Evolutionary conservation across 2,329 filamentous ascomycete species (phyloP), one percentile per base, ranked within the genome.

Genomic region (Juglanconis oblonga): DNA sequence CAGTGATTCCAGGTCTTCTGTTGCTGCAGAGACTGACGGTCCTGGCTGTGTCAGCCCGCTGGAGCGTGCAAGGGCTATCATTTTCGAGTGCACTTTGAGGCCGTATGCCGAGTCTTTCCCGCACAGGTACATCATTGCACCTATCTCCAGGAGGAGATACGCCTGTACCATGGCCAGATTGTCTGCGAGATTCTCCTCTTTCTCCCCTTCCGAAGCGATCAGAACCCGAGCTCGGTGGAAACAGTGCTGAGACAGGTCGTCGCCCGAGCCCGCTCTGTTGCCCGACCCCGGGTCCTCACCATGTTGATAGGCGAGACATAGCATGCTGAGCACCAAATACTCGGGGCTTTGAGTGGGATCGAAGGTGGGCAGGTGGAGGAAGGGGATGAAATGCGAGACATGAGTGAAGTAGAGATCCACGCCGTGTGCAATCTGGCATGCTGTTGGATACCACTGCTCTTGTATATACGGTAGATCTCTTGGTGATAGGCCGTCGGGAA

Each of bases 91-190:
- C 66, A 76, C 73, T 33, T 73, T 72, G 11, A 76, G 68, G 3
- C 71, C 74, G 31, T 69, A 70, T 2, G 67, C 64, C 0, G 74
- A 76, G 52, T 72, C 64, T 1, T 68, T 60, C 0, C 74, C 73
- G 60, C 74, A 76, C 31, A 77, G 68, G 57, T 77, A 77, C 69
- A 78, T 73, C 69, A 77, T 77, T n/a, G 75, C 70, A 55, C 69
- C 76, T 7, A 77, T 72, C 53, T 78, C 69, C 2, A 78, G 70
- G 6, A 79, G 64, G 2, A 77, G 58, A 33, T 75, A 74, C 3
- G 73, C 65, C 58, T 79, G 76, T 0, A 78, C 68, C 13, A 73
- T 61, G 5, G 65, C 55, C 7, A 73, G 62, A 13, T 66, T 67
- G 3, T 70, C 52, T 9, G 57, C 40, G 14, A 59, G 36, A 44